Conservation (phyloP, 2,329 filamentous ascomycete genomes). For the Fusarium nygamai region DNA sequence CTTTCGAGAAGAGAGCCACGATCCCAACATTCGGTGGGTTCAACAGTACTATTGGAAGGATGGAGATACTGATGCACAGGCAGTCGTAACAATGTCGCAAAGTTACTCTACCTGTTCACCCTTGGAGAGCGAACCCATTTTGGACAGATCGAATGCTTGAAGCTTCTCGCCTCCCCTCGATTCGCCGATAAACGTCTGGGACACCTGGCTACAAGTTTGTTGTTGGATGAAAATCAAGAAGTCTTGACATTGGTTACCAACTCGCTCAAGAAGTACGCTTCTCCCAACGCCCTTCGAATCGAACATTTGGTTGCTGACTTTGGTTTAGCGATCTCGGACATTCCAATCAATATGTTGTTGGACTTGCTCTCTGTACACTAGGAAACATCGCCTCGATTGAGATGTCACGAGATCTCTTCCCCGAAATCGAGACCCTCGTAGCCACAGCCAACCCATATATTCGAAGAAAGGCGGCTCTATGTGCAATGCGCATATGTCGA, state of each 20-base stretch:
- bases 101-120: slow-evolving; percentile 97
- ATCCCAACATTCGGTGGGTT: slow-evolving; percentile 86
- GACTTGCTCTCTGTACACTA: slow-evolving; percentile 92
- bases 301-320: slow-evolving; percentile 26
- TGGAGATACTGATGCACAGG: slow-evolving; percentile 27
- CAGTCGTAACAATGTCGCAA: slow-evolving; percentile 98
- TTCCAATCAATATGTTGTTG: slow-evolving; percentile 98
- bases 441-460: slow-evolving; percentile 98
- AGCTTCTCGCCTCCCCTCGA: slow-evolving; percentile 93
- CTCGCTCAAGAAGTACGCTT: slow-evolving; percentile 88
- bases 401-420: slow-evolving; percentile 97
- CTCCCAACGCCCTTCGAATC: neutral
- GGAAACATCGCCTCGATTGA: slow-evolving; percentile 98
- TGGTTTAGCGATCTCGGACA: slow-evolving; percentile 85
- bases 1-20: slow-evolving; percentile 95
- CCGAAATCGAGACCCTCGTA: slow-evolving; percentile 92
- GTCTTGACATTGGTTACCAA: slow-evolving; percentile 97
- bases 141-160: slow-evolving; percentile 98
- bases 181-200: slow-evolving; percentile 98
- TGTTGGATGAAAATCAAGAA: slow-evolving; percentile 98
- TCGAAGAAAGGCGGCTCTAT: slow-evolving; percentile 94
- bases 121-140: slow-evolving; percentile 98
- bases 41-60: neutral
- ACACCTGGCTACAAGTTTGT: slow-evolving; percentile 93
- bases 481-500: slow-evolving; percentile 97